Base-by-base conservation (phyloP, 192 early-diverging fungal genomes). In the Pilobolus umbonatus region DNA sequence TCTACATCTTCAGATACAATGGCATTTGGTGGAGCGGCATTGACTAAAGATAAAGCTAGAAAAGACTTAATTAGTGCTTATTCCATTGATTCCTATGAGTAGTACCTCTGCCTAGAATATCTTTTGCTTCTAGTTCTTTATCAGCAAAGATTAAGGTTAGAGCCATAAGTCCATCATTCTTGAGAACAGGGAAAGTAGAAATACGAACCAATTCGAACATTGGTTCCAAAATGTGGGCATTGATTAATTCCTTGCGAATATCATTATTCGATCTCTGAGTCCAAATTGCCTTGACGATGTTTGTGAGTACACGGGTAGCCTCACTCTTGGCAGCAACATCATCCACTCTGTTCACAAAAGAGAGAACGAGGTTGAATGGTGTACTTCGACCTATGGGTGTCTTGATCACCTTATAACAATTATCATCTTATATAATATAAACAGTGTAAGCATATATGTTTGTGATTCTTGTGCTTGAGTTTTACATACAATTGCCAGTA, bases 121-220 rank as follows among this genome's bases (percentile, higher is more conserved):
- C 21, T 25, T 55, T 61, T 3, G 44, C 29, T 14, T 43, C 49
- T 8, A 55, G 31, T 11, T 55, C 58, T 19, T 70, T 53, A 19
- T 68, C 71, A 19, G 73, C 70, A 30, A 75, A 61, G 28, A 83
- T 55, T 34, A 83, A 47, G 0, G 78, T 80, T 39, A 83, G 62
- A 12, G 76, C 76, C 35, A 83, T 74, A 40, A 80, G 57, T 11
- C 78, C 81, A 32, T 83, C 81, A 55, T 78, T 83, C 50, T 83
- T 79, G 2, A 83, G 62, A 10, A 83, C 65, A 15, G 71, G 54
- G 59, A 73, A 83, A 48, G 78, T 78, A 10, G 81, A 74, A 17
- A 74, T 76, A 8, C 73, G 60, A n/a, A 77, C 60, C 61, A 83
- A 57, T 11, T 73, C 73, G 2, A 57, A 55, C 43, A 83, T 75